These are phyloP conservation scores for Cryptosporidium andersoni DNA, from an alignment of 169 alveolate species.

Conservation along the genomic window DNA sequence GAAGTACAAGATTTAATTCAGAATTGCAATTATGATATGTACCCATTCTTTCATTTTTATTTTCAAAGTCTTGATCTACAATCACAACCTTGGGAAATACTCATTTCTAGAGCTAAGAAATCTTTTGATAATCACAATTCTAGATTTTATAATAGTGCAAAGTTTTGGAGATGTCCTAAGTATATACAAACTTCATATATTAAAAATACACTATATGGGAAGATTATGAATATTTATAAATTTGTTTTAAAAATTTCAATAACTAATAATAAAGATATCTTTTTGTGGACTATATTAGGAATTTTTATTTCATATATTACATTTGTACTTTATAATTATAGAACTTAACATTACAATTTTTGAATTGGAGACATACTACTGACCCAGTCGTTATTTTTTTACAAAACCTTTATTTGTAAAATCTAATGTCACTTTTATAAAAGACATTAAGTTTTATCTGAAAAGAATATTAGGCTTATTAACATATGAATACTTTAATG, in stretches of 20 bases:
- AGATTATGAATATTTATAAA: no score
- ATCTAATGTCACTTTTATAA: neutral
- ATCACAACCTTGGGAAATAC: conserved; percentile 6
- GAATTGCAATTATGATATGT: conserved; percentile 7
- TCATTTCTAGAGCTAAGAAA: neutral
- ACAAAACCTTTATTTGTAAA: neutral
- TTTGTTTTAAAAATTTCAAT: no score
- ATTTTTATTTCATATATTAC: no score
- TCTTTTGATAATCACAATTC: neutral
- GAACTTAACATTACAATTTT: no score
- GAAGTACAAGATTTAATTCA: neutral
- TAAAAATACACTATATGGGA: no score
- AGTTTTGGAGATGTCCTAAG: conserved; percentile 3
- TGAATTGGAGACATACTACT: no score
- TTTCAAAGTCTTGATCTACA: conserved; percentile 44
- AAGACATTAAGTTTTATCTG: neutral
- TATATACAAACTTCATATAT: no score
- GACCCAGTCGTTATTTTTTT: no score
- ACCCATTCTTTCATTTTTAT: conserved; percentile 46
- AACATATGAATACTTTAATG: neutral
- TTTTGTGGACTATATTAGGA: no score
- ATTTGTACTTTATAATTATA: no score
- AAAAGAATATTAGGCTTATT: neutral
- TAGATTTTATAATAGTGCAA: neutral
- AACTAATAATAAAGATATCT: no score